phyloP scores from a whole-genome alignment of 108 stramenopile genomes.

The Thalassiosira profunda region DNA sequence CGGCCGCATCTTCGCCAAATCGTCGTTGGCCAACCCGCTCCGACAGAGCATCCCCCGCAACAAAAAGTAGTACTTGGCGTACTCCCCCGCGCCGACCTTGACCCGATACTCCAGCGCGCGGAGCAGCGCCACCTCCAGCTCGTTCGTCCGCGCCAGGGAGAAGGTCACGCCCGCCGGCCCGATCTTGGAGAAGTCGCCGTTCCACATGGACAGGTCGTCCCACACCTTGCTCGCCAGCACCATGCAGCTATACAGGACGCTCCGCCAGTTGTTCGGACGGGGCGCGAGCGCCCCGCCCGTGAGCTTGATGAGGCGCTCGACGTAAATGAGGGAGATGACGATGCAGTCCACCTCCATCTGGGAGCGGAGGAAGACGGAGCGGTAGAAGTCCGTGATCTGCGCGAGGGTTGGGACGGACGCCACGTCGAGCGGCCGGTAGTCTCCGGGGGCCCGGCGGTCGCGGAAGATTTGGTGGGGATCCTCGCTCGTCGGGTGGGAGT shows the following conservation, averaged over 20 bases:
- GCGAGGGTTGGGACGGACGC: conserved; percentile 69
- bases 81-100: conserved; percentile 93
- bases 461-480: conserved; percentile 19
- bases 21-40: conserved; percentile 72
- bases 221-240: conserved; percentile 96
- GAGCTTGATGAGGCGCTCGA: conserved; percentile 93
- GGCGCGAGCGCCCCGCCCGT: conserved; percentile 83
- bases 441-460: conserved; percentile 31
- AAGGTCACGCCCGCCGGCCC: conserved; percentile 84
- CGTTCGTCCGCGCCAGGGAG: conserved; percentile 91
- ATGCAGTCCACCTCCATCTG: conserved; percentile 97
- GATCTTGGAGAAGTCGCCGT: conserved; percentile 90
- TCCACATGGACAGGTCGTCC: conserved; percentile 99
- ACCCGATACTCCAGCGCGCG: conserved; percentile 79
- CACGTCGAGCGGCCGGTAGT: conserved; percentile 17
- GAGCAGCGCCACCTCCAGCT: conserved; percentile 87
- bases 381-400: conserved; percentile 82
- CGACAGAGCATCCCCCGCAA: conserved; percentile 85
- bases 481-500: conserved; percentile 4
- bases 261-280: conserved; percentile 85
- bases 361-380: conserved; percentile 78
- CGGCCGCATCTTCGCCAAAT: conserved; percentile 55
- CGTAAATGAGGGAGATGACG: conserved; percentile 96
- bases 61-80: conserved; percentile 98
- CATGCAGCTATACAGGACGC: conserved; percentile 92